Base-by-base conservation (phyloP, 225 moss, liverwort and hornwort genomes). In the Marchantia polymorpha region DNA sequence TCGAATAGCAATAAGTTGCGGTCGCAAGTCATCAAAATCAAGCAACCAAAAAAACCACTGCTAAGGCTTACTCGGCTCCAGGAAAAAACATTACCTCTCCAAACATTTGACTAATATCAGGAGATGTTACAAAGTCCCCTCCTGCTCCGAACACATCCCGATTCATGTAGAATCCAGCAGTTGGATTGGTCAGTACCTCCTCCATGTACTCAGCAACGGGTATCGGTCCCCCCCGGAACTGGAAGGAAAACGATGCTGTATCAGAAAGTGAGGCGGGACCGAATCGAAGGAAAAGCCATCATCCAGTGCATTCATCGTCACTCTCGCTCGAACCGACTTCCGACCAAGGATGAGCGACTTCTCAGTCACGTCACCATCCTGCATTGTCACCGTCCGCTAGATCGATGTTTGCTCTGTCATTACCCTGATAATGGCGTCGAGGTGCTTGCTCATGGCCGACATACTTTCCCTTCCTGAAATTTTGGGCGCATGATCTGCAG, bases 191-290 rank as follows among this genome's bases (percentile, higher is more conserved):
- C 82, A 95, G 85, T 11, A 94, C 92, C 83, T 99, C 92, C 87
- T 88, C 92, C 92, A 94, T 95, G 47, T 95, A 99, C 79, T 99
- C 93, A 12, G 99, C 92, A 49, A 95, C 88, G 7, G 99, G 85
- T 65, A 99, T 99, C 12, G 99, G 99, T 10, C 99, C 99, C 77
- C 97, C 97, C 55, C 95, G 85, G 84, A 96, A 94, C 92, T 94
- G 92, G 64, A 72, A n/a, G 29, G 50, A 13, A 19, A 15, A 2
- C 3, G 5, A 2, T 39, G 39, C 39, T 39, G 39, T 2, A 39
- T 39, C 39, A 39, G 39, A 39, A 5, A 5, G 5, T 39, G 39
- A 39, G 5, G 39, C 5, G 39, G 39, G 5, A 2, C 3, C 2
- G 5, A 39, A 39, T 39, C 39, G 39, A 39, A 2, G 39, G 2